Evolutionary conservation across 495 filamentous ascomycete genomes (phyloP).

Genomic region (Trichocladium uniseriatum): DNA sequence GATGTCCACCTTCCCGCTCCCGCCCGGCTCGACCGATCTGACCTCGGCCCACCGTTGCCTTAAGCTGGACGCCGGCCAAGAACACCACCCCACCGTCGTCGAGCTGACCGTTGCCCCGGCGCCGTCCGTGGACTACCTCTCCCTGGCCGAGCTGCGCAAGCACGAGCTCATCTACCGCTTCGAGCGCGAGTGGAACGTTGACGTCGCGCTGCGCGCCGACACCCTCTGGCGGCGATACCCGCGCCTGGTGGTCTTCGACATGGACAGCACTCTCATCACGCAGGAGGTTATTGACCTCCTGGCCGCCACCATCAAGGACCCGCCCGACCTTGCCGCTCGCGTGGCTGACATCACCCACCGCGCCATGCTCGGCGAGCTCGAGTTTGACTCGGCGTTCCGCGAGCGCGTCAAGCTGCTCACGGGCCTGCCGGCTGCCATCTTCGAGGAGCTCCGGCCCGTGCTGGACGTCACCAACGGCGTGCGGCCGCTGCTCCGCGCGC

Average conservation of each 20-base stretch:
- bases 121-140: slow-evolving; percentile 57
- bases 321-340: slow-evolving; percentile 49
- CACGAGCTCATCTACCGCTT: slow-evolving; percentile 75
- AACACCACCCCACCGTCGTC: slow-evolving; percentile 52
- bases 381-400: slow-evolving; percentile 73
- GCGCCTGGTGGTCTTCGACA: slow-evolving; percentile 86
- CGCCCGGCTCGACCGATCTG: slow-evolving; percentile 44
- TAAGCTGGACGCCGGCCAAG: slow-evolving; percentile 39
- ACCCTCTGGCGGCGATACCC: slow-evolving; percentile 65
- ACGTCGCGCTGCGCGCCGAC: slow-evolving; percentile 64
- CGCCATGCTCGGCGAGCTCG: slow-evolving; percentile 95
- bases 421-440: slow-evolving; percentile 70
- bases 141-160: slow-evolving; percentile 59
- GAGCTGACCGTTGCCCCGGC: slow-evolving; percentile 62
- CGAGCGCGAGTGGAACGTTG: slow-evolving; percentile 79
- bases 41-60: slow-evolving; percentile 64
- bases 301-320: slow-evolving; percentile 56
- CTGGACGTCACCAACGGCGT: slow-evolving; percentile 79
- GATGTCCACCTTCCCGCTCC: slow-evolving; percentile 57
- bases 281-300: slow-evolving; percentile 96
- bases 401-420: slow-evolving; percentile 72
- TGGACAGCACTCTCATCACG: slow-evolving; percentile 93
- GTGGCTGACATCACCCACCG: slow-evolving; percentile 70
- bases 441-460: slow-evolving; percentile 61
- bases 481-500: slow-evolving; percentile 54